Evolutionary conservation across 495 filamentous ascomycete species (phyloP).

Genomic region (Talaromyces proteolyticus): DNA sequence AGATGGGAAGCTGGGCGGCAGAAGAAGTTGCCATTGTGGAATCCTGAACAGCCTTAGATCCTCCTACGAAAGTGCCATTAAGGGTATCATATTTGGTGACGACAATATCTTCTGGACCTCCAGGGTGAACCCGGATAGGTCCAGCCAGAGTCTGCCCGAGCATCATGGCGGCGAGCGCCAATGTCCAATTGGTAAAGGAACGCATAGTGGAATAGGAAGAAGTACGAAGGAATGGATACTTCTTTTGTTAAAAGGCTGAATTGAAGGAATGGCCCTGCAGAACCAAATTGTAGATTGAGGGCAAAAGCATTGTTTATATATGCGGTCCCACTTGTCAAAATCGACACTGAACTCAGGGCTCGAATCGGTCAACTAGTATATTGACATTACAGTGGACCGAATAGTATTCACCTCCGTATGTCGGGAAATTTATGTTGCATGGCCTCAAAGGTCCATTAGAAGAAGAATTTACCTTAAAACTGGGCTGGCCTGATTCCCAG

Average conservation of each 20-base stretch:
- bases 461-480: too few relatives aligned
- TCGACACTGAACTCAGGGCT: too few relatives aligned
- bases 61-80: conserved; percentile 1
- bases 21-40: neutral
- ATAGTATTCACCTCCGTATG: too few relatives aligned
- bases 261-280: neutral
- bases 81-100: conserved; percentile 3
- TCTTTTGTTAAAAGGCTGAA: neutral
- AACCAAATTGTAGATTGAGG: too few relatives aligned
- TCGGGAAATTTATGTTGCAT: too few relatives aligned
- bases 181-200: neutral
- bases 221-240: too few relatives aligned
- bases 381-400: too few relatives aligned
- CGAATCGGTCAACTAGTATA: too few relatives aligned
- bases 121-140: conserved; percentile 1
- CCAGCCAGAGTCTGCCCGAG: conserved; percentile 3
- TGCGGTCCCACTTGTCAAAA: too few relatives aligned
- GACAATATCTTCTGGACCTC: neutral
- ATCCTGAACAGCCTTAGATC: neutral
- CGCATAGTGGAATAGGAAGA: neutral
- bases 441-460: too few relatives aligned
- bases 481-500: too few relatives aligned
- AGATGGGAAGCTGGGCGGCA: conserved; percentile 8
- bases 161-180: conserved; percentile 4
- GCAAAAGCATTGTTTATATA: too few relatives aligned